phyloP scores from a whole-genome alignment of 768 basidiomycete species.

The Phanerodontia chrysosporium region DNA sequence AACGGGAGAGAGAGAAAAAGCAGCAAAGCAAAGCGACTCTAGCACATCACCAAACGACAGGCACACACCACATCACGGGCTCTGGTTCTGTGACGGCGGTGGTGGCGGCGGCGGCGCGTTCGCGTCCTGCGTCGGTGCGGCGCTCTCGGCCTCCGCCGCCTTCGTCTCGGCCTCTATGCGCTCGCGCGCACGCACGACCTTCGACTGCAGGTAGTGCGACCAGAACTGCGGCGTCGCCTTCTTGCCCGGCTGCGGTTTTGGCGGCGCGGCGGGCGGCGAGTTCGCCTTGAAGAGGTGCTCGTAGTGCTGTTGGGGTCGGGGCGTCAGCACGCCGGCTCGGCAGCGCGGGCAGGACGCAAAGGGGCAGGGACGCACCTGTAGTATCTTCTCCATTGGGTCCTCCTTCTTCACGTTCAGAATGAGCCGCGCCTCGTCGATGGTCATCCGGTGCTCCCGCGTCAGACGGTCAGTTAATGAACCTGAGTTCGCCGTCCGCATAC shows the following conservation, averaged over 20 bases:
- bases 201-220: constrained; percentile 94
- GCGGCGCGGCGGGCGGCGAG: constrained; percentile 56
- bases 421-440: constrained; percentile 88
- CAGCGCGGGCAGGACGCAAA: not conserved
- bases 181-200: constrained; percentile 92
- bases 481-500: constrained; percentile 70
- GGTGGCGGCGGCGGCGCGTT: not conserved
- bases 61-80: constrained; percentile 1
- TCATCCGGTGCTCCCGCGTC: constrained; percentile 87
- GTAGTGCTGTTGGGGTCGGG: constrained; percentile 60
- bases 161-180: constrained; percentile 82
- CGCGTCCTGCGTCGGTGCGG: not conserved
- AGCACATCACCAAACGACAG: not conserved
- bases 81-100: not conserved
- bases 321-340: not conserved
- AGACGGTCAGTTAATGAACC: constrained; percentile 76
- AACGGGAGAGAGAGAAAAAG: not conserved
- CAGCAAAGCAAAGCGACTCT: constrained; percentile 3
- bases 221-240: constrained; percentile 44
- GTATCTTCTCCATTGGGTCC: constrained; percentile 60
- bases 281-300: constrained; percentile 93
- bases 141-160: not conserved
- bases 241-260: constrained; percentile 35
- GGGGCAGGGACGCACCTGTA: constrained; percentile 50
- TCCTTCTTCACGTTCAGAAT: constrained; percentile 85